Conservation (phyloP, 495 filamentous ascomycete species). For the Hypoxylon perforatum region DNA sequence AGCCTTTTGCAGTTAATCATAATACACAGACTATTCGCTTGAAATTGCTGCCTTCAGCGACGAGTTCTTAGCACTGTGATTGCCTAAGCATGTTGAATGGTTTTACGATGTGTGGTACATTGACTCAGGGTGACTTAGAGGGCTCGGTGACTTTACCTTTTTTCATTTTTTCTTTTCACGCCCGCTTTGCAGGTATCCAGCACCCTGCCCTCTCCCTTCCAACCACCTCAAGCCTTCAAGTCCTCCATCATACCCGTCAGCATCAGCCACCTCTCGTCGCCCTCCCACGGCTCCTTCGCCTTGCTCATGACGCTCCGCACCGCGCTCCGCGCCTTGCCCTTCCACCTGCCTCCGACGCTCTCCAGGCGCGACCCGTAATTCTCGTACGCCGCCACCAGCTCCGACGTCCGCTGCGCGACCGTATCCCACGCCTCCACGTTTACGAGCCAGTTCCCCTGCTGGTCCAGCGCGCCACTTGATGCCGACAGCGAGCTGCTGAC, state of each 20-base stretch:
- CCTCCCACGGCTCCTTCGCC: conserved; percentile 87
- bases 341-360: conserved; percentile 74
- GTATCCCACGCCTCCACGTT: conserved; percentile 64
- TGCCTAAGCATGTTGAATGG: too few species aligned
- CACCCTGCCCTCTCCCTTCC: not conserved
- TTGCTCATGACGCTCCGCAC: conserved; percentile 83
- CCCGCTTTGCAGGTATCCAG: too few species aligned
- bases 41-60: too few species aligned
- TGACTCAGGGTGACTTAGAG: too few species aligned
- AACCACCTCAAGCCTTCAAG: conserved; percentile 67
- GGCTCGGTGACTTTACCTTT: too few species aligned
- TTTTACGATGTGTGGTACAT: too few species aligned
- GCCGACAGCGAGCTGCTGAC: conserved; percentile 39
- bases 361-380: conserved; percentile 65
- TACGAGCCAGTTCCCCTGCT: conserved; percentile 56
- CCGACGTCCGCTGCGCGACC: conserved; percentile 72
- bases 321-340: conserved; percentile 86
- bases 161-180: too few species aligned
- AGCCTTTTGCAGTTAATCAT: not conserved
- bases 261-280: conserved; percentile 72
- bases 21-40: not conserved
- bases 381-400: conserved; percentile 74
- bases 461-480: conserved; percentile 19
- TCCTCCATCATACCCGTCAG: conserved; percentile 70
- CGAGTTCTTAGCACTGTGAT: too few species aligned